phyloP scores from a whole-genome alignment of 768 basidiomycete genomes.

The Lactarius akahatsu region DNA sequence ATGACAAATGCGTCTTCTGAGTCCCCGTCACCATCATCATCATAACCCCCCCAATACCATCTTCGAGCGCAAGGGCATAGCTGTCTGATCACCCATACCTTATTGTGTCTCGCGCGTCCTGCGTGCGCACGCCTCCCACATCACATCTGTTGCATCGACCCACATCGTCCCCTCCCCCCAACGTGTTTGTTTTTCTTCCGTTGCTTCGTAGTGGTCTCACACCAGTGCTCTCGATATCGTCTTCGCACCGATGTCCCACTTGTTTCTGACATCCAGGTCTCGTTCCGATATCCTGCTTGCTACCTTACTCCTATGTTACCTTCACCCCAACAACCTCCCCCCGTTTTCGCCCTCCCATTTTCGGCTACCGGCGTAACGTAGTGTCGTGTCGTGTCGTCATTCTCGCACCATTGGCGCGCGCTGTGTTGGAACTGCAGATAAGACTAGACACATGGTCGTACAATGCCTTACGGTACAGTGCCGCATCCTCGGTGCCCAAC shows the following conservation, averaged over 20 bases:
- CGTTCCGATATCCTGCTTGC: slow-evolving; percentile 19
- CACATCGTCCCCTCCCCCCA: not conserved
- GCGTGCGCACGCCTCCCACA: not conserved
- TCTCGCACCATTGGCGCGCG: slow-evolving; percentile 2
- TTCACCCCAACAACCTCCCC: not conserved
- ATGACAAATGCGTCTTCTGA: slow-evolving; percentile 8
- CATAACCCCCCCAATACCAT: not conserved
- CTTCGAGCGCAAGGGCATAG: slow-evolving; percentile 4
- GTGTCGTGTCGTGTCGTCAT: not conserved
- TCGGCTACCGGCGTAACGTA: not conserved
- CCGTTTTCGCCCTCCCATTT: not conserved
- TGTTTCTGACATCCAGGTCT: slow-evolving; percentile 14
- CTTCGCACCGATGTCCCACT: slow-evolving; percentile 9
- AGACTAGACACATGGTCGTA: slow-evolving; percentile 1
- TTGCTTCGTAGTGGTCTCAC: slow-evolving; percentile 14
- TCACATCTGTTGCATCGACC: slow-evolving; percentile 10
- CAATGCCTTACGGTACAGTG: not conserved
- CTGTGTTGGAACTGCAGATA: not conserved
- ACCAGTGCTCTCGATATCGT: slow-evolving; percentile 16
- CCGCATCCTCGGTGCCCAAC: not conserved
- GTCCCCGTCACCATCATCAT: not conserved
- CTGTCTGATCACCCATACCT: slow-evolving; percentile 1
- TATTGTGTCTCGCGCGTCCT: slow-evolving; percentile 6
- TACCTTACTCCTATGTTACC: not conserved
- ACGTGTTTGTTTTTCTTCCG: slow-evolving; percentile 11